Evolutionary conservation across 2,329 filamentous ascomycete species (phyloP), one percentile per base, ranked within the genome.

Genomic region (Aspergillus amoenus): DNA sequence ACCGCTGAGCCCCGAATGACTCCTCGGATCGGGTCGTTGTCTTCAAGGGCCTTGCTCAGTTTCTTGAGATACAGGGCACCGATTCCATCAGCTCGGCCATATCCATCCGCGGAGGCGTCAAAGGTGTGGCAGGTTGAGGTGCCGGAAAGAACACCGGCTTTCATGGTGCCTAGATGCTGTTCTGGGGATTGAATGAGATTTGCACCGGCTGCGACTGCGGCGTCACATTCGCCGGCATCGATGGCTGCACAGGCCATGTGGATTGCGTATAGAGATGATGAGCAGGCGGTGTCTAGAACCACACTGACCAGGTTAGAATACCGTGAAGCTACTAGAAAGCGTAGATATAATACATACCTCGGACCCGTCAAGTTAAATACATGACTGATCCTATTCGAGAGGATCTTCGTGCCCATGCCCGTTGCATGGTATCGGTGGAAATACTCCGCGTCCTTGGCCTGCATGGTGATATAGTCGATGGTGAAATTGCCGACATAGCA

Each of bases 281-380:
- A 77, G 53, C 76, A 78, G 0, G 72, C 75, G 0, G 72, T 76
- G 51, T 77, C 72, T 0, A 66, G 17, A 2, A 43, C 43, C 4
- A 62, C 32, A 9, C 57, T 44, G n/a, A 39, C 2, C 44, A 5
- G 1, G 12, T 42, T 27, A 50, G 39, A 17, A 43, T 7, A 52
- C 4, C 4, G 21, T 21, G 2, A 3, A 4, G 21, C 3, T 4
- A 21, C 21, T 21, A 21, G 21, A 21, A 21, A 21, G 3, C 3
- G 3, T 21, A 21, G 21, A 3, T 21, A 21, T 21, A 21, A 21
- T 34, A 5, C 48, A 8, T 21, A 52, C 49, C 49, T 61, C 4
- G 74, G 74, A 0, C 75, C 74, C 0, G 66, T 65, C 57, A 71
- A 68, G 9, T 73, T 68, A n/a, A 74, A 76, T 24, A 72, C 66